Evolutionary conservation across 164 flowering plant species (phyloP), one percentile per base, ranked within the genome.

Genomic region (Cinnamomum micranthum): DNA sequence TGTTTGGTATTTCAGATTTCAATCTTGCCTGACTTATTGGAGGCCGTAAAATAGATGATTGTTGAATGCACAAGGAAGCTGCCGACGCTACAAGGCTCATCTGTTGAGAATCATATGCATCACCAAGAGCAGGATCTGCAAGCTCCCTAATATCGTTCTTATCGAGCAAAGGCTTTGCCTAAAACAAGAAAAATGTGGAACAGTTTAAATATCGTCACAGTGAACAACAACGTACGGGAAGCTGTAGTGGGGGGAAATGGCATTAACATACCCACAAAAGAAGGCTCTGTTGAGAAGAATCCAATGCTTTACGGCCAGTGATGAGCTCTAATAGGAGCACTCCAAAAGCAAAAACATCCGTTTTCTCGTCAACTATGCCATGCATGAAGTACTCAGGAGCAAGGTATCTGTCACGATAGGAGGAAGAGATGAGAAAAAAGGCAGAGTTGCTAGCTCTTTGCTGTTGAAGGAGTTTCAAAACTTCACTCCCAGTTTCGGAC

Each of bases 351-450:
- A 85, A 95, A 20, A 95, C 94, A 80, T 95, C 99, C 1, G 98
- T 95, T 79, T 93, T 95, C 47, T 95, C 99, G 75, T 95, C 95
- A 2, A 93, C 97, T 68, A 87, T 87, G 19, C 99, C 99, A 77
- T 95, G 91, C 95, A 93, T 85, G 87, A 90, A 88, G 82, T 86
- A 89, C 86, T 95, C 99, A 1, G 99, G 99, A 74, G 99, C 95
- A 76, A 95, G 90, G 74, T 93, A 95, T 35, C 99, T 95, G 91
- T 52, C 71, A 80, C 65, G 10, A 65, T 58, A 55, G 60, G 63
- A 25, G 58, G 63, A 25, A 55, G 19, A 15, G 14, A 64, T 64
- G 69, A 19, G 28, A 6, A 28, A 14, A 6, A 1, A 15, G 28
- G 35, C 47, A 67, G 69, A 31, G 22, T 67, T 14, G 20, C 6